Evolutionary conservation across 306 rosid species (phyloP).

Genomic region (Castanospermum australe): DNA sequence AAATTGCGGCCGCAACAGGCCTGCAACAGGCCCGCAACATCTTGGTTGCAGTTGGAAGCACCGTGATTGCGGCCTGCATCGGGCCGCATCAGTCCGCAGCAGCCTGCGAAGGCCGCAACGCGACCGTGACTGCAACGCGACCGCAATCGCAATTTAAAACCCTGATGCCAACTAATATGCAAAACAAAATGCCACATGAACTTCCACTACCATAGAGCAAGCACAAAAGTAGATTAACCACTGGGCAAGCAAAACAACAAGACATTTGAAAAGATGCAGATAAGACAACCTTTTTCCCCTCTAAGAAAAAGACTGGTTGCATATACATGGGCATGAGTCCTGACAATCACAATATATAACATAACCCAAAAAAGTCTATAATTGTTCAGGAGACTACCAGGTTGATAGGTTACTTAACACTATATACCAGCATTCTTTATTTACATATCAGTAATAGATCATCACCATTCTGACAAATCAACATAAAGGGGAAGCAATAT

Average conservation of each 20-base stretch:
- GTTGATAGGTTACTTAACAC: background rate
- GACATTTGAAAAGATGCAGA: background rate
- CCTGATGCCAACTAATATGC: background rate
- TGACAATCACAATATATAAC: background rate
- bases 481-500: background rate
- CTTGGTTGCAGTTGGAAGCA: too few species aligned
- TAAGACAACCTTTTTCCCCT: background rate
- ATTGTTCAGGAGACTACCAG: background rate
- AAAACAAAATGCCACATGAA: background rate
- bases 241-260: background rate
- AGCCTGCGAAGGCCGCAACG: too few species aligned
- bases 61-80: too few species aligned
- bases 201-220: background rate
- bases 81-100: too few species aligned
- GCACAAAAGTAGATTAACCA: background rate
- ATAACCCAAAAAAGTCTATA: background rate
- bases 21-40: too few species aligned
- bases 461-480: background rate
- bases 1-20: too few species aligned
- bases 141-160: too few species aligned
- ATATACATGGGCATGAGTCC: background rate
- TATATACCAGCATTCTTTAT: background rate
- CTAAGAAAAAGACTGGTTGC: background rate
- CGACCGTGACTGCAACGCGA: too few species aligned
- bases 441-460: background rate